Evolutionary conservation across 2,329 filamentous ascomycete species (phyloP), one percentile per base, ranked within the genome.

Genomic region (Trichoderma sp.): DNA sequence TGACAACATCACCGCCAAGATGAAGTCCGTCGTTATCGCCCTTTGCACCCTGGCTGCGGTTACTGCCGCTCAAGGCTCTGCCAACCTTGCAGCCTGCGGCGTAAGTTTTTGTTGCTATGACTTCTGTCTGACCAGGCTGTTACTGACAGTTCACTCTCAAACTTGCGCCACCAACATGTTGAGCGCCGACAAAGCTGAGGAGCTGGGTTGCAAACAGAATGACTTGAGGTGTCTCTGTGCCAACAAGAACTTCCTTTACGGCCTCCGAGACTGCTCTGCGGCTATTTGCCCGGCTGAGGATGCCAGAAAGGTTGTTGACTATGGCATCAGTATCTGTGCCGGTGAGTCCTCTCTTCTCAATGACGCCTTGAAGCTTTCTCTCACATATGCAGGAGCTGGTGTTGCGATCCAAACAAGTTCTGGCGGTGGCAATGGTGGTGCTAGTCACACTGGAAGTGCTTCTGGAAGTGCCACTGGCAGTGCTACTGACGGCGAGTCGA

Each of bases 101-200:
- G 89, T 91, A 88, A 86, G 89, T 85, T 18, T 11, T 67, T 7
- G 11, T 31, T 50, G 27, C 21, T 3, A 11, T 24, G 9, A 41
- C 18, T n/a, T 21, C 29, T 38, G 21, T 16, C 31, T 27, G 33
- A 12, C 16, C 33, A 45, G n/a, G 38, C 27, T 60, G 71, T 63
- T 33, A 12, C 77, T 81, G 35, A 80, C 71, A 27, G 11, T 18
- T 66, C 35, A 75, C n/a, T 56, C n/a, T 74, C 83, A 82, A 80
- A 83, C 79, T 56, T 91, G 89, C 78, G 83, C 86, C 77, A 82
- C 80, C 80, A 88, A 88, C 84, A 90, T 91, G 88, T 78, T 87
- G 60, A 79, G 81, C 65, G 77, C 79, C n/a, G 79, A 72, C 75
- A 84, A 88, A 83, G 85, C 85, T 64, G 38, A 77, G 41, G 81